Conservation (phyloP, 2,329 filamentous ascomycete species). For the Scedosporium aurantiacum region DNA sequence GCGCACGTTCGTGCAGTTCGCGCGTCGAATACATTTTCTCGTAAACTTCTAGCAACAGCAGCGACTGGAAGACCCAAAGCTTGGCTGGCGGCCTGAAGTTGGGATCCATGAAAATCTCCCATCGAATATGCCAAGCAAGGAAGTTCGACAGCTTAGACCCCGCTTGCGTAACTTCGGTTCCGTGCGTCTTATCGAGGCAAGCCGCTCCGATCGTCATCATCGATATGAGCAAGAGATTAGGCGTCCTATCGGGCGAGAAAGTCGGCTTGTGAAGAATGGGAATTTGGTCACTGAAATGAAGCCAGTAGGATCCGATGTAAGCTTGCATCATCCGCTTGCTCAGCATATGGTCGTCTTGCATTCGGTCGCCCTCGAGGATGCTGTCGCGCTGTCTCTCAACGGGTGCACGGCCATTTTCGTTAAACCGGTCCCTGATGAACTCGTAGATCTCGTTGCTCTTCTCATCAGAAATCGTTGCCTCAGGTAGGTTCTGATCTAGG, state of each 20-base stretch:
- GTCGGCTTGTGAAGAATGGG: slow-evolving; percentile 93
- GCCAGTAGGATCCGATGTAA: slow-evolving; percentile 90
- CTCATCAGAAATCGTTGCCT: slow-evolving; percentile 73
- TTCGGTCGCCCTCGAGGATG: slow-evolving; percentile 68
- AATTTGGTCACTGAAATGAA: slow-evolving; percentile 85
- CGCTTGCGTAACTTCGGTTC: slow-evolving; percentile 58
- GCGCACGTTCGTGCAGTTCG: slow-evolving; percentile 82
- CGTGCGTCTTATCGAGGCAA: slow-evolving; percentile 74
- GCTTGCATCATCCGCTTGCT: slow-evolving; percentile 93
- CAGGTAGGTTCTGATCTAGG: slow-evolving; percentile 67
- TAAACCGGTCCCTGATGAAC: slow-evolving; percentile 70
- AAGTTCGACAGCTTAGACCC: slow-evolving; percentile 84
- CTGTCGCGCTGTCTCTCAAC: slow-evolving; percentile 64
- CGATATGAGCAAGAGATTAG: slow-evolving; percentile 70
- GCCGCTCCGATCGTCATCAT: slow-evolving; percentile 91
- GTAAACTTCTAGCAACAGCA: slow-evolving; percentile 81
- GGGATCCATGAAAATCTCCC: slow-evolving; percentile 87
- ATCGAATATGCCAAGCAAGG: slow-evolving; percentile 83
- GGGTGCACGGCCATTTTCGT: slow-evolving; percentile 65
- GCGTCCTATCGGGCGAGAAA: slow-evolving; percentile 78
- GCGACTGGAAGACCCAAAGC: slow-evolving; percentile 88
- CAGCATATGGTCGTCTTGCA: slow-evolving; percentile 53
- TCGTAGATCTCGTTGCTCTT: slow-evolving; percentile 77
- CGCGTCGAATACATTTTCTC: slow-evolving; percentile 97
- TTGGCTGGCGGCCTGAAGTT: slow-evolving; percentile 88